These are phyloP conservation scores for Venturia nashicola DNA, from an alignment of 2,329 filamentous ascomycete species.

Conservation along the genomic window DNA sequence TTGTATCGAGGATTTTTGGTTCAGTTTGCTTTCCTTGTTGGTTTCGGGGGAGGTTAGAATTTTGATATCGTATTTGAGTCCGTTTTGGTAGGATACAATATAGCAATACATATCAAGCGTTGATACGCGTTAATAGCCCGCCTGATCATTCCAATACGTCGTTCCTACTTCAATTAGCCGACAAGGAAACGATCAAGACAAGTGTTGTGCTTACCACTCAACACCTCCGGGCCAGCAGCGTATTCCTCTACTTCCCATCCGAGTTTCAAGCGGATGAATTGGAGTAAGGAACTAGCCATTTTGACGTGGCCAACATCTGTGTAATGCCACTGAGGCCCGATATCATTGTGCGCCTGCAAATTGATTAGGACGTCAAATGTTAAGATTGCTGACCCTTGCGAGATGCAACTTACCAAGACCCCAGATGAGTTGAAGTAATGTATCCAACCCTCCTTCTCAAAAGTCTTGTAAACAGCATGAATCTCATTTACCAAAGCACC, in stretches of 20 bases:
- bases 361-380: neutral
- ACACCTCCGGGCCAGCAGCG: constrained; percentile 42
- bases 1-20: too few species aligned
- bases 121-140: neutral
- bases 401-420: constrained; percentile 44
- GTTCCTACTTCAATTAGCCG: neutral
- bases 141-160: neutral
- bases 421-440: constrained; percentile 51
- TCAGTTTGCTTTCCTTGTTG: too few species aligned
- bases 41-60: too few species aligned
- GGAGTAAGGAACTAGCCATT: constrained; percentile 45
- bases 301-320: constrained; percentile 51
- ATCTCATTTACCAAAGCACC: constrained; percentile 39
- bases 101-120: too few species aligned
- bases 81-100: too few species aligned
- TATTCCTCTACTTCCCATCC: constrained; percentile 39
- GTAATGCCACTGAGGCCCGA: constrained; percentile 41
- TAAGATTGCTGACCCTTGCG: neutral
- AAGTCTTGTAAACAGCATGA: constrained; percentile 38
- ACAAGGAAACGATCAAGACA: neutral
- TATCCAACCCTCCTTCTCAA: constrained; percentile 39
- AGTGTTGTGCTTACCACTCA: constrained; percentile 16
- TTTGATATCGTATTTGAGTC: too few species aligned
- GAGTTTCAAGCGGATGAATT: constrained; percentile 44
- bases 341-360: neutral